These are phyloP conservation scores for Naematelia encephala DNA, from an alignment of 768 basidiomycete genomes.

Conservation along the genomic window DNA sequence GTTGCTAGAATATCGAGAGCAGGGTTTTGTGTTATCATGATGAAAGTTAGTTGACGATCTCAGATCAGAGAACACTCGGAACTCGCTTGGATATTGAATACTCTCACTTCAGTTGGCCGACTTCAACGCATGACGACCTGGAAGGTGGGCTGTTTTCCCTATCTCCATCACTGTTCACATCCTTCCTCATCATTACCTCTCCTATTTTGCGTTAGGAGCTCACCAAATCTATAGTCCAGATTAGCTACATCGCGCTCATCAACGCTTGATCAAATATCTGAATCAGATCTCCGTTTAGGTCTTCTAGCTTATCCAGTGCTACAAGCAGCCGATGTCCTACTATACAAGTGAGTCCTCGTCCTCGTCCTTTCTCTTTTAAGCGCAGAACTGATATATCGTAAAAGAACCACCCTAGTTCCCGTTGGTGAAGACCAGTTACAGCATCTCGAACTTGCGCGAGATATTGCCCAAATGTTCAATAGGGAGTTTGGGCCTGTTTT, in stretches of 20 bases:
- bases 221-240: conserved; percentile 59
- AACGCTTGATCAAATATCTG: conserved; percentile 72
- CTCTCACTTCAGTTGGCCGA: conserved; percentile 75
- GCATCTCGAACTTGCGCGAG: conserved; percentile 83
- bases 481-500: conserved; percentile 65
- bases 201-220: too few species aligned
- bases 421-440: conserved; percentile 96
- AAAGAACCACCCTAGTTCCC: conserved; percentile 84
- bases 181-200: too few species aligned
- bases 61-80: conserved; percentile 83
- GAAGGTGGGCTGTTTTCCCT: conserved; percentile 63
- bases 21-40: too few species aligned
- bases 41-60: too few species aligned
- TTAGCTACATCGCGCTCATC: conserved; percentile 72
- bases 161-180: neutral
- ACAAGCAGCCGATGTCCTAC: conserved; percentile 87
- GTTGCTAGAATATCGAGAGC: too few species aligned
- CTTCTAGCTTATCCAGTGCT: conserved; percentile 89
- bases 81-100: conserved; percentile 83
- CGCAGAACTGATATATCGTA: neutral
- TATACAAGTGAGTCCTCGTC: conserved; percentile 63
- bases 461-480: conserved; percentile 81
- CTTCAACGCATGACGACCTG: conserved; percentile 91
- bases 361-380: neutral
- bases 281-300: conserved; percentile 75